Evolutionary conservation across 2,329 filamentous ascomycete genomes (phyloP), one percentile per base, ranked within the genome.

Genomic region (Trichophyton simii): DNA sequence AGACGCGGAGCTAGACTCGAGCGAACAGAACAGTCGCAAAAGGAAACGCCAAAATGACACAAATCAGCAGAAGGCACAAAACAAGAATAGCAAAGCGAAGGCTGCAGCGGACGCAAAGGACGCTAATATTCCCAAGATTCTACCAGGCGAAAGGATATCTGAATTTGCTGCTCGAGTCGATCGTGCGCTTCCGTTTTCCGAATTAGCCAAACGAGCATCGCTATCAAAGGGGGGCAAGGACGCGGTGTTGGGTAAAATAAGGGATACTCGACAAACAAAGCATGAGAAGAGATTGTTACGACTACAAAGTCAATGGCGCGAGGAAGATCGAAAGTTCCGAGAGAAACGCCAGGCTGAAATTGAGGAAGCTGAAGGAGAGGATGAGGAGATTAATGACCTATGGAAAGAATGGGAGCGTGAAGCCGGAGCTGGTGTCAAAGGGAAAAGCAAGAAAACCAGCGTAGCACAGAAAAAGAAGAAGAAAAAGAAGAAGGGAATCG

Each of bases 101-200:
- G 7, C 65, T 69, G 5, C 61, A 65, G 1, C 66, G 68, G 20
- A 60, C 9, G 31, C 31, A 13, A 31, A 41, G 11, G 44, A 15
- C 8, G 18, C 44, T 3, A 48, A 22, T 22, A 69, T 80, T 2
- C 85, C 85, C 0, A 88, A 83, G 57, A 96, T 97, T 65, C 82
- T 84, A 15, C 91, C 91, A 0, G 89, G 90, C 59, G 94, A 99
- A 73, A 83, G 84, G 59, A 78, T 97, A 69, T 84, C 87, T 3
- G 88, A 95, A 59, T 99, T 95, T 71, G 79, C 85, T 6, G 83
- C 86, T 9, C 85, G 91, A 34, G 94, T 99, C 5, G 87, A 97
- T 70, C 87, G 89, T 57, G 85, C 89, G 0, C 79, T 97, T 5
- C 92, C 92, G 0, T 76, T 99, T 0, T 78, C 84, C 6, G 86